Conservation (phyloP, 495 filamentous ascomycete genomes). For the Daldinia bambusicola region DNA sequence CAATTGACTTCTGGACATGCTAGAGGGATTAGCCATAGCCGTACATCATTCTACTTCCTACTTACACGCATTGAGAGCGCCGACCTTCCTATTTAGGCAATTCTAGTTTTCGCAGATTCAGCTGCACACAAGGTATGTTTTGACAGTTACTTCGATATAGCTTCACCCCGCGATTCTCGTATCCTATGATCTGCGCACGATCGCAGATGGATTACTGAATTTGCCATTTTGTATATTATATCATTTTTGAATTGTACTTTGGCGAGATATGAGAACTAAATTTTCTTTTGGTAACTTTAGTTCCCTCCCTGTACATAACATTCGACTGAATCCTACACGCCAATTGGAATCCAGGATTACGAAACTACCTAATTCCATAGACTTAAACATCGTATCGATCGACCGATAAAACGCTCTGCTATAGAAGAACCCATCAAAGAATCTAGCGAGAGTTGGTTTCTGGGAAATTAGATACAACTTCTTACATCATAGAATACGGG, state of each 20-base stretch:
- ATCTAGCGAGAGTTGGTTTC: not conserved
- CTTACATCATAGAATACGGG: constrained; percentile 22
- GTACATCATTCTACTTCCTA: constrained; percentile 18
- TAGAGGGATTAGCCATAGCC: constrained; percentile 2
- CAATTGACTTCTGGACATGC: constrained; percentile 24
- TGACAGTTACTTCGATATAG: constrained; percentile 5
- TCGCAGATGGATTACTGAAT: not conserved
- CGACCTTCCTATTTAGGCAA: constrained; percentile 36
- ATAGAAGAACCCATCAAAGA: constrained; percentile 8
- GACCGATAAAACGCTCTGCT: constrained; percentile 20
- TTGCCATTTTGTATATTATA: not conserved
- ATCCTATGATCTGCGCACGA: not conserved
- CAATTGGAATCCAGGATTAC: constrained; percentile 1
- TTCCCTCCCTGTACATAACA: constrained; percentile 25
- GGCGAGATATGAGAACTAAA: constrained; percentile 17
- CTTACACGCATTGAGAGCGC: not conserved
- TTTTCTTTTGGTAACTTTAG: constrained; percentile 16
- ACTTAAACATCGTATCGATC: constrained; percentile 1
- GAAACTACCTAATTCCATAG: constrained; percentile 2
- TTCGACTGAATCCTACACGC: constrained; percentile 9
- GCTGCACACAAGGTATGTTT: constrained; percentile 30
- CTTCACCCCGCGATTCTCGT: not conserved
- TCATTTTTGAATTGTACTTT: not conserved
- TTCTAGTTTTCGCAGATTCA: constrained; percentile 24
- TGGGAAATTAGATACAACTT: not conserved